These are phyloP conservation scores for Claviceps capensis DNA, from an alignment of 2,329 filamentous ascomycete genomes.

Conservation along the genomic window DNA sequence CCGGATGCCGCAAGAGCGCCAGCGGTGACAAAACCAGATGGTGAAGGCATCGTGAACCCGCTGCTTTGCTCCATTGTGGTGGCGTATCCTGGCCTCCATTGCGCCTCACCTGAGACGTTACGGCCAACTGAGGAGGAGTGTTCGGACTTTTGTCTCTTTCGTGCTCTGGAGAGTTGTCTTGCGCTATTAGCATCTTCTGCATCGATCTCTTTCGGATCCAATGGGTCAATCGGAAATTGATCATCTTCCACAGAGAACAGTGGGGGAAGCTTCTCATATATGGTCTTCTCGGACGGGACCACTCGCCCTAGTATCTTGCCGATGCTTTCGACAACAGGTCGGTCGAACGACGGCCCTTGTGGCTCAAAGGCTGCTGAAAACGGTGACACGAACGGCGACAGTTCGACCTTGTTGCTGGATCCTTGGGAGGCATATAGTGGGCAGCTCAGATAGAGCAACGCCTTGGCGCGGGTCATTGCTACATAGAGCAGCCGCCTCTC, in stretches of 20 bases:
- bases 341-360: slow-evolving; percentile 57
- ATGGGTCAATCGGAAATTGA: slow-evolving; percentile 51
- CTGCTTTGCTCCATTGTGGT: slow-evolving; percentile 50
- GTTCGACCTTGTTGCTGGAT: slow-evolving; percentile 40
- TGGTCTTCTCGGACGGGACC: slow-evolving; percentile 39
- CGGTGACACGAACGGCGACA: slow-evolving; percentile 60
- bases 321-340: slow-evolving; percentile 47
- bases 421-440: slow-evolving; percentile 53
- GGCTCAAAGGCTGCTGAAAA: slow-evolving; percentile 31
- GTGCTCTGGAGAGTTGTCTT: slow-evolving; percentile 11
- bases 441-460: slow-evolving; percentile 72
- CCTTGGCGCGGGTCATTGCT: slow-evolving; percentile 88
- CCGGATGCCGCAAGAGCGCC: slow-evolving; percentile 27
- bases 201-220: slow-evolving; percentile 20
- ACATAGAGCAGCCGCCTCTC: slow-evolving; percentile 85
- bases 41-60: slow-evolving; percentile 43
- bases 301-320: slow-evolving; percentile 56
- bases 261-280: slow-evolving; percentile 38
- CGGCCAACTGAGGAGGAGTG: slow-evolving; percentile 8
- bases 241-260: slow-evolving; percentile 53
- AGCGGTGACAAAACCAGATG: slow-evolving; percentile 49
- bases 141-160: slow-evolving; percentile 17
- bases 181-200: slow-evolving; percentile 9
- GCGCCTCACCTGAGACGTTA: slow-evolving; percentile 14
- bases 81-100: slow-evolving; percentile 31